phyloP scores from a whole-genome alignment of 345 rosid species.

The Chamaenerion angustifolium region DNA sequence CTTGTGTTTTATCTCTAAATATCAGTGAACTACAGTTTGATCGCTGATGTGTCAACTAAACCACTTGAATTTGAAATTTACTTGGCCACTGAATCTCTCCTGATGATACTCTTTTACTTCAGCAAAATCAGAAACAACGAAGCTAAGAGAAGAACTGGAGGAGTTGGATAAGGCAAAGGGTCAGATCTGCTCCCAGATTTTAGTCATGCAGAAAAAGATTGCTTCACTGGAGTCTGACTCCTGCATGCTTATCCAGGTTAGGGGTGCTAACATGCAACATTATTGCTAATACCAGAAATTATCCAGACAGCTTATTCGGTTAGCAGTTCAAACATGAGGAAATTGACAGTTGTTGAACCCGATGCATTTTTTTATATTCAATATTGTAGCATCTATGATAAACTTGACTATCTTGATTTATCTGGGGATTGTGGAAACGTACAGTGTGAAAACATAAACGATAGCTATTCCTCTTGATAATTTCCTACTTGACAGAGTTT shows the following conservation, averaged over 20 bases:
- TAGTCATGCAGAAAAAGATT: conserved; percentile 42
- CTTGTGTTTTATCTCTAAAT: no score
- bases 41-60: no score
- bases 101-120: conserved; percentile 5
- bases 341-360: no score
- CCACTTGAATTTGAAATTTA: no score
- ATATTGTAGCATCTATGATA: no score
- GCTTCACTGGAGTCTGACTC: conserved; percentile 46
- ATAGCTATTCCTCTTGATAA: no score
- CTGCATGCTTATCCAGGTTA: conserved; percentile 48
- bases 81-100: background rate
- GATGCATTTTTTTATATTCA: no score
- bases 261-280: background rate
- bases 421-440: no score
- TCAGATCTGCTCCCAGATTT: conserved; percentile 37
- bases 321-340: background rate
- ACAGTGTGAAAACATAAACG: no score
- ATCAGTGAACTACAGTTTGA: no score
- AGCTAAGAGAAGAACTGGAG: conserved; percentile 36
- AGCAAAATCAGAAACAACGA: conserved; percentile 37
- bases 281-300: background rate
- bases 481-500: conserved; percentile 24
- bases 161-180: conserved; percentile 40
- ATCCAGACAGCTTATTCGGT: background rate
- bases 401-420: no score